Evolutionary conservation across 257 asterid genomes (phyloP), one percentile per base, ranked within the genome.

Genomic region (Nemophila menziesii): DNA sequence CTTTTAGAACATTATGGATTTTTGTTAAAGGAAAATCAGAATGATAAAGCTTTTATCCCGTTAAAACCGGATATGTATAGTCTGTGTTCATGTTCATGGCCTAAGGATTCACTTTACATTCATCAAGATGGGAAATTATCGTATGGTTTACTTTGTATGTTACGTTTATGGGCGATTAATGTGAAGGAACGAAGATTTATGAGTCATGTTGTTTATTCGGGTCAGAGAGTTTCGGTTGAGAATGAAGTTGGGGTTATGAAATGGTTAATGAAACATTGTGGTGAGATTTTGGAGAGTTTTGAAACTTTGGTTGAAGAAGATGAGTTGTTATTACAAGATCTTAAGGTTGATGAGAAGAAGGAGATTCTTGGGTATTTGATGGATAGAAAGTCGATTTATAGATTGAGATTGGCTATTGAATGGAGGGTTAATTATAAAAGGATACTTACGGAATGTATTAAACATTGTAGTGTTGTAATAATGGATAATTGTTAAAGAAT

Each of bases 1-100:
- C 92, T 89, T 54, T 84, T 89, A 2, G 92, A 89, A 50, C 93
- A 83, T 68, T 89, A 89, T 21, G 97, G 97, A 15, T 89, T 89
- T 65, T 65, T 89, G 51, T 78, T 89, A 22, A 57, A 50, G 8
- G 74, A 70, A 9, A 89, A 80, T 57, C 86, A 92, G 44, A 89
- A 83, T 46, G 93, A 89, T 54, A 89, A 73, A 37, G 86, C 74
- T 39, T 89, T 71, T 61, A 73, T 83, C 42, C 62, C 86, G 29
- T 55, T 83, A 54, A 92, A 80, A 54, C 69, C 80, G 11, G 82
- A 78, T 36, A 78, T 83, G 73, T 58, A 71, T 39, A 56, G 75
- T 55, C 61, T 83, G 10, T 73, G 84, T 54, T 59, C 89, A 2
- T 73, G 84, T 54, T 59, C 89, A 2, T 83, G 84, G 80, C 73